Percentiles rank a stretch among this genome's conserved stretches.
These are phyloP conservation scores for Penicillium diatomitis DNA, from an alignment of 495 filamentous ascomycete species.

Conservation along the genomic window DNA sequence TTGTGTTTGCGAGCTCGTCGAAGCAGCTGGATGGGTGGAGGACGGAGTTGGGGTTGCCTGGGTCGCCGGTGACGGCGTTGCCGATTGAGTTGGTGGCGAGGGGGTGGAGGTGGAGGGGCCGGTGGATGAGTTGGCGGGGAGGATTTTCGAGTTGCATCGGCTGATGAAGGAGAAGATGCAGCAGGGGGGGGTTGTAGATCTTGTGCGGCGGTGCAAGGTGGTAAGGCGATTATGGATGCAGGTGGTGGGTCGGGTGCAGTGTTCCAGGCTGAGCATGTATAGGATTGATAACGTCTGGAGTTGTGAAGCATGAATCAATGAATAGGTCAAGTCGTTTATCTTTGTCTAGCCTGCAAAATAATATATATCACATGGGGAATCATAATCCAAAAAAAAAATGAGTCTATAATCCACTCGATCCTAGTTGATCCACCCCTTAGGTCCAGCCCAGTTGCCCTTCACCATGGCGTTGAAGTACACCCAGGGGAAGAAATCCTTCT, in stretches of 20 bases:
- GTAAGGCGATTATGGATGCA: neutral
- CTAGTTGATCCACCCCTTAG: constrained; percentile 41
- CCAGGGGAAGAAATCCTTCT: constrained; percentile 68
- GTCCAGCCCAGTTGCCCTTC: constrained; percentile 54
- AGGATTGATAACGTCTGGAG: neutral
- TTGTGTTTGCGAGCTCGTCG: constrained; percentile 19
- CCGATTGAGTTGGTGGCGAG: constrained; percentile 8
- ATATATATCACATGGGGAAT: constrained; percentile 2
- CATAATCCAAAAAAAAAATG: neutral
- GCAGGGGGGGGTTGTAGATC: neutral
- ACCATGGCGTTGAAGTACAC: constrained; percentile 52
- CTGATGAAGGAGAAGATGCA: neutral
- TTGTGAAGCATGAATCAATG: neutral
- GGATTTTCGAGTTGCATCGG: constrained; percentile 11
- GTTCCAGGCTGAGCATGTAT: neutral
- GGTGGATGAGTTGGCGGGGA: constrained; percentile 3
- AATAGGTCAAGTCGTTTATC: too few species aligned
- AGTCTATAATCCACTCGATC: neutral
- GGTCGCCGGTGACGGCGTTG: constrained; percentile 3
- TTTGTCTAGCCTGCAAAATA: neutral
- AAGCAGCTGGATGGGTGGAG: constrained; percentile 8
- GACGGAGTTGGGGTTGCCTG: constrained; percentile 2
- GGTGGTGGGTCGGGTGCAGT: neutral
- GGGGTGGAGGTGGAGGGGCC: constrained; percentile 9
- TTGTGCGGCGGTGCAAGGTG: neutral